phyloP scores from a whole-genome alignment of 495 filamentous ascomycete species.

The Haplographium delicatum region DNA sequence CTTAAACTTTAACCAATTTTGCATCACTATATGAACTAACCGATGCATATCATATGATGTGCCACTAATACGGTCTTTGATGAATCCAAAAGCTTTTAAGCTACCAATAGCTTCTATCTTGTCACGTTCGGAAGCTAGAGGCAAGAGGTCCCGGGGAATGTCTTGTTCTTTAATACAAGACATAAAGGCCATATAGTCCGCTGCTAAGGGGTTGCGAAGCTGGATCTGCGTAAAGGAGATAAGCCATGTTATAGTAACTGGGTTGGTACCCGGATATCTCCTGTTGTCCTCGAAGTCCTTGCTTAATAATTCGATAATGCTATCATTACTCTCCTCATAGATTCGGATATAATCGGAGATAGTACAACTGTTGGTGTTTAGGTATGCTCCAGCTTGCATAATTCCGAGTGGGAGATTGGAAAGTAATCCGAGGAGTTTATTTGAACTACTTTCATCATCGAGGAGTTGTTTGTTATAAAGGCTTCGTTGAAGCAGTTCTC shows the following conservation, averaged over 20 bases:
- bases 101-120: conserved; percentile 14
- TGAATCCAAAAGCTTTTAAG: conserved; percentile 13
- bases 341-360: conserved; percentile 13
- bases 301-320: conserved; percentile 32
- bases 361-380: conserved; percentile 4
- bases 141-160: conserved; percentile 4
- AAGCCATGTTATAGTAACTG: conserved; percentile 50
- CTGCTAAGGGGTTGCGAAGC: conserved; percentile 25
- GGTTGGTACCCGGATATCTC: conserved; percentile 40
- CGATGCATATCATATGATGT: conserved; percentile 32
- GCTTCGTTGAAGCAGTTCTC: conserved; percentile 21
- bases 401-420: conserved; percentile 40
- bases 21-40: conserved; percentile 40
- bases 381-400: conserved; percentile 38
- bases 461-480: conserved; percentile 15
- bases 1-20: conserved; percentile 28
- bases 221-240: conserved; percentile 47
- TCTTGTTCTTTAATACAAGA: conserved; percentile 4
- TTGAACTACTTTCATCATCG: conserved; percentile 4
- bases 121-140: conserved; percentile 1
- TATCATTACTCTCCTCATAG: conserved; percentile 12
- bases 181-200: conserved; percentile 38
- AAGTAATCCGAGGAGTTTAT: conserved; percentile 3
- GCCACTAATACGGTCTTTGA: conserved; percentile 4
- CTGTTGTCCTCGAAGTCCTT: conserved; percentile 44